These are phyloP conservation scores for Favolaschia claudopus DNA, from an alignment of 768 basidiomycete genomes.

Conservation along the genomic window DNA sequence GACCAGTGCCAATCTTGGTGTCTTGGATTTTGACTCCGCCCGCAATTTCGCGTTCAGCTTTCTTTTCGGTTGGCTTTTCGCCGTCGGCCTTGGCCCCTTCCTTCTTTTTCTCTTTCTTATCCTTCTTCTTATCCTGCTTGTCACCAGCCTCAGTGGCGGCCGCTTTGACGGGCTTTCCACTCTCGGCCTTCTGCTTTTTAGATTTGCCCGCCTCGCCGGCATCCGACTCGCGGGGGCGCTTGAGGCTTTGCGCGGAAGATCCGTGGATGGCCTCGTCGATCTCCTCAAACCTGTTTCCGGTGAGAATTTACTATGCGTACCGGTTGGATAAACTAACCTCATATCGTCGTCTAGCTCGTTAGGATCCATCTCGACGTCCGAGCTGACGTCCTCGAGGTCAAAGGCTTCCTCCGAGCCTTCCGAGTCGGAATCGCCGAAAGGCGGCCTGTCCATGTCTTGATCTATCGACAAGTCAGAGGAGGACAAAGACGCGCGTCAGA, in stretches of 20 bases:
- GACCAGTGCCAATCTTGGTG: slow-evolving; percentile 81
- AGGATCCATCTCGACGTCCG: slow-evolving; percentile 80
- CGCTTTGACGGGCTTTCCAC: slow-evolving; percentile 26
- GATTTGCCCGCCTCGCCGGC: slow-evolving; percentile 35
- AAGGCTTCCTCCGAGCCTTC: slow-evolving; percentile 66
- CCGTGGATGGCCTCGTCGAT: slow-evolving; percentile 52
- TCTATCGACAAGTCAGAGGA: slow-evolving; percentile 46
- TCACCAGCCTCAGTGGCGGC: slow-evolving; percentile 27
- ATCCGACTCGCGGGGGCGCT: slow-evolving; percentile 77
- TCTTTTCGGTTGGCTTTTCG: slow-evolving; percentile 31
- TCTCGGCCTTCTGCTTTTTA: slow-evolving; percentile 30
- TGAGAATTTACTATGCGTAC: background rate
- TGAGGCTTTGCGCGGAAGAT: slow-evolving; percentile 56
- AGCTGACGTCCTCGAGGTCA: slow-evolving; percentile 79
- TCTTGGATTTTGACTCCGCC: slow-evolving; percentile 84
- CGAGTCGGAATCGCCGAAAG: slow-evolving; percentile 50
- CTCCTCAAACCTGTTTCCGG: slow-evolving; percentile 78
- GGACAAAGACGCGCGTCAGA: slow-evolving; percentile 2
- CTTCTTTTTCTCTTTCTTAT: slow-evolving; percentile 82
- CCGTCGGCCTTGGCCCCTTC: slow-evolving; percentile 65
- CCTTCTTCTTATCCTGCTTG: slow-evolving; percentile 59
- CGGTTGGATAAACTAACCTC: slow-evolving; percentile 45
- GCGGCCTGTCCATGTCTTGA: slow-evolving; percentile 58
- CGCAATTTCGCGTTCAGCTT: slow-evolving; percentile 56
- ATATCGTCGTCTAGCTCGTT: slow-evolving; percentile 66